Evolutionary conservation across 2,329 filamentous ascomycete species (phyloP), one percentile per base, ranked within the genome.

Genomic region (Aureobasidium lini): DNA sequence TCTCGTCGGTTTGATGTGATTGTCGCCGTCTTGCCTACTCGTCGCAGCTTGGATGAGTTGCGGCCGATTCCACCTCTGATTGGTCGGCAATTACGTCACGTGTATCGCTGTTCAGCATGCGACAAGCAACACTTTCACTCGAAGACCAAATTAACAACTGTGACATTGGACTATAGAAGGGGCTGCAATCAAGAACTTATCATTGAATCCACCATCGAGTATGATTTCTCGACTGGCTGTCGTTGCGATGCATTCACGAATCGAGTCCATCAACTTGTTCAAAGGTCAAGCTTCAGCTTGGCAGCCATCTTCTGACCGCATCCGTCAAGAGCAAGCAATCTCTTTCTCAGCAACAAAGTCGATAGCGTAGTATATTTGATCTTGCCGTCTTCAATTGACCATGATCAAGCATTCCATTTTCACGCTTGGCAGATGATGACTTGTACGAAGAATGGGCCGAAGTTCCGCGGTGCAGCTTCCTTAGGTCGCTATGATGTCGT

Each of bases 1-100:
- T 71, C 43, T 54, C 65, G 49, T 43, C 53, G 43, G 23, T 7
- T 57, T 47, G 53, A 47, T 47, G 53, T 47, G 53, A 29, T 39
- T 34, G 53, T 47, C 43, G 52, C 39, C n/a, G 39, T 36, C 39
- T 36, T 7, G 10, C 6, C 18, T 18, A 13, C 52, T 28, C 3
- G 29, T 29, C 28, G 39, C 53, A 57, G 53, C 53, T 57, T 39
- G 42, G 23, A 57, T 28, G 18, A 34, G 29, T 31, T 39, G 40
- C 43, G 43, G 53, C 42, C 32, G 11, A 11, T 23, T 47, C 42
- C 32, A 46, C 5, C 53, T 11, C 39, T 56, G 52, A 56, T 56
- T 56, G 52, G 52, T 15, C n/a, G 4, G 28, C 8, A 23, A 46
- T 57, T 40, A 46, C 53, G 53, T 57, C 53, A 57, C 53, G 52